A percentile compares a stretch with the other conserved stretches of the same genome.
Evolutionary conservation across 192 early-diverging fungal species (phyloP).

Genomic region (Oehlia diaphana): DNA sequence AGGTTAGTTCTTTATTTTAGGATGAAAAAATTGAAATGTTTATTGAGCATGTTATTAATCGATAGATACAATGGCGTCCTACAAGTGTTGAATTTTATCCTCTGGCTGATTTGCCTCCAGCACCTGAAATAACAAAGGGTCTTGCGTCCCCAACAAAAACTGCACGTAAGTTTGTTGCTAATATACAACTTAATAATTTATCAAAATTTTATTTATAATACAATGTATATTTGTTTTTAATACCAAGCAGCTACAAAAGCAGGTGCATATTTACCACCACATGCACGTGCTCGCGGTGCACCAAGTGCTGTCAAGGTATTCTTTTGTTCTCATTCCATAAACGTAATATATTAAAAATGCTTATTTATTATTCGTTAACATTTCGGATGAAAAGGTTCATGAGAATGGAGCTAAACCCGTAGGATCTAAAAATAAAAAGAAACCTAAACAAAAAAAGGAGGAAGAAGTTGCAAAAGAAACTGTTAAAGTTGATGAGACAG

Average conservation of each 20-base stretch:
- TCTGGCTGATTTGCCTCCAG: constrained; percentile 78
- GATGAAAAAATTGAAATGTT: not conserved
- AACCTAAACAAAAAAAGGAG: constrained; percentile 58
- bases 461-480: constrained; percentile 32
- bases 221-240: not conserved
- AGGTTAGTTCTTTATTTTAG: constrained; percentile 42
- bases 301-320: constrained; percentile 42
- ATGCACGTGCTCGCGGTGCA: constrained; percentile 59
- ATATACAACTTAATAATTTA: constrained; percentile 13
- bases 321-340: not conserved
- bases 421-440: constrained; percentile 62
- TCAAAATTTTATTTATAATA: constrained; percentile 27
- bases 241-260: constrained; percentile 34
- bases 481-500: not conserved
- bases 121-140: constrained; percentile 58
- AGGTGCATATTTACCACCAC: constrained; percentile 74
- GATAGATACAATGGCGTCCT: constrained; percentile 63
- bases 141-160: constrained; percentile 49
- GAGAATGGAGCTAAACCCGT: not conserved
- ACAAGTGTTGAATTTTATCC: constrained; percentile 66
- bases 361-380: not conserved
- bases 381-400: constrained; percentile 25
- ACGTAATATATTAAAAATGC: not conserved
- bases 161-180: constrained; percentile 29
- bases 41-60: not conserved